These are phyloP conservation scores for Dysphania ambrosioides DNA, from an alignment of 148 eudicot species.

Conservation along the genomic window DNA sequence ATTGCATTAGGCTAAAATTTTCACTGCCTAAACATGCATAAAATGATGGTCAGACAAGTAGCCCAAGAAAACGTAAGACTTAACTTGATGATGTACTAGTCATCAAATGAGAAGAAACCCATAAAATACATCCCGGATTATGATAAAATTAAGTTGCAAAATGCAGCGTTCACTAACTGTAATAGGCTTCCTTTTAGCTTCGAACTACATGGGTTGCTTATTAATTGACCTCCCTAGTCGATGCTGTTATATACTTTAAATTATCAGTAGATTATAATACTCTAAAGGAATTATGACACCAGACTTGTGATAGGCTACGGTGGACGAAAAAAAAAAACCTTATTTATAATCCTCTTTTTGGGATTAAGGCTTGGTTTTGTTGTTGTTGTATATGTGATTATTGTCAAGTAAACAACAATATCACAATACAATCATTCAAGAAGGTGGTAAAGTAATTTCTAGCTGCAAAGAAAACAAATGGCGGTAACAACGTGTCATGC, in stretches of 20 bases:
- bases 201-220: background rate
- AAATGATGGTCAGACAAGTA: constrained; percentile 15
- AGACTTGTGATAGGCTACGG: no score
- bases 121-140: background rate
- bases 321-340: no score
- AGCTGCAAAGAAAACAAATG: background rate
- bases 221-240: background rate
- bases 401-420: no score
- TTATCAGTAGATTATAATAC: no score
- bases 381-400: no score
- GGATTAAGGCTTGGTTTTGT: no score
- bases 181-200: background rate
- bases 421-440: background rate
- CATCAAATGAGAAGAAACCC: background rate
- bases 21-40: constrained; percentile 37
- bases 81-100: background rate
- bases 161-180: background rate
- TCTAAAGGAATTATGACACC: background rate
- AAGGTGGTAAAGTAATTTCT: background rate
- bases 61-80: background rate
- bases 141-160: background rate
- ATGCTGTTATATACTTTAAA: no score
- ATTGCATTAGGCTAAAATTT: constrained; percentile 29
- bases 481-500: background rate
- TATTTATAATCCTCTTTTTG: no score